phyloP scores from a whole-genome alignment of 163 green algal species.

The Coccomyxa subellipsoidea region DNA sequence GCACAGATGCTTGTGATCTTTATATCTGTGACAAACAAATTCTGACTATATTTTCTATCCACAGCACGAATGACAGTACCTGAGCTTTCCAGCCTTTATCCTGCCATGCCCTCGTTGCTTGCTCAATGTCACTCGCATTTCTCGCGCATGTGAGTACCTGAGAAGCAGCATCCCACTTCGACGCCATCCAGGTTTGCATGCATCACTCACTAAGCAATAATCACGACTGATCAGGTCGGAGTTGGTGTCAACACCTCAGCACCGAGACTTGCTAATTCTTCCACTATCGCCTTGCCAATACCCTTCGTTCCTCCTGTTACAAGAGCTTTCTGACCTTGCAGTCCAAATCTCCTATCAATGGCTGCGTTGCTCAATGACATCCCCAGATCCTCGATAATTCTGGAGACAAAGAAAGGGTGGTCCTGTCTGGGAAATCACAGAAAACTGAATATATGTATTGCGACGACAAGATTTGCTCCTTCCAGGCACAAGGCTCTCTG shows the following conservation, averaged over 20 bases:
- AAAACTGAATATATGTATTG: too few species aligned
- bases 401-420: too few species aligned
- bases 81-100: constrained; percentile 46
- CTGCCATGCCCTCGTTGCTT: constrained; percentile 32
- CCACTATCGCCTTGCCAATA: constrained; percentile 69
- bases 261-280: constrained; percentile 34
- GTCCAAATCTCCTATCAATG: constrained; percentile 35
- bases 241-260: background rate
- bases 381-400: too few species aligned
- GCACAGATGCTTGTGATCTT: too few species aligned
- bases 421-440: too few species aligned
- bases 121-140: constrained; percentile 46
- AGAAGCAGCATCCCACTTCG: too few species aligned
- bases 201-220: too few species aligned
- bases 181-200: too few species aligned
- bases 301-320: constrained; percentile 77
- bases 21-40: too few species aligned
- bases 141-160: constrained; percentile 74
- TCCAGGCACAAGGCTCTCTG: too few species aligned
- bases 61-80: constrained; percentile 18
- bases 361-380: background rate
- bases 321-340: constrained; percentile 32
- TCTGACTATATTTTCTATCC: too few species aligned
- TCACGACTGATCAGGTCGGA: background rate
- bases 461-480: too few species aligned